Conservation (phyloP, 192 early-diverging fungal genomes). For the Diversispora eburnea region DNA sequence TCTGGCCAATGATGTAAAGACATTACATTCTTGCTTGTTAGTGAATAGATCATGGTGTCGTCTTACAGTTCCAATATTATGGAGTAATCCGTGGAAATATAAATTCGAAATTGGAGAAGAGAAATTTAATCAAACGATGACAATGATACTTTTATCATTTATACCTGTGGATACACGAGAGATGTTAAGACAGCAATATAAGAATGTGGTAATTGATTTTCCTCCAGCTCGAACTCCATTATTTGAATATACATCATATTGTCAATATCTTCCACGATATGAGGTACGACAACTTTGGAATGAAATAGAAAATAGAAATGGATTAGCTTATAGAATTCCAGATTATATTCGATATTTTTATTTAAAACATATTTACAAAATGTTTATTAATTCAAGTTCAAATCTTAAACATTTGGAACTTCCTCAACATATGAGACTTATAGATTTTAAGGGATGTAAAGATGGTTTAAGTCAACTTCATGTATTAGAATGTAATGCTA, state of each 20-base stretch:
- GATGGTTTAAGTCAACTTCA: not conserved
- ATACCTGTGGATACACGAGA: not conserved
- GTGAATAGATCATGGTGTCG: constrained; percentile 9
- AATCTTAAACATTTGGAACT: not conserved
- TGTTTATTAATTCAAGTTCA: not conserved
- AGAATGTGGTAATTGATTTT: not conserved
- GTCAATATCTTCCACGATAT: not conserved
- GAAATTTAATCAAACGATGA: not conserved
- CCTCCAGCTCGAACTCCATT: not conserved
- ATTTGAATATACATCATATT: constrained; percentile 4
- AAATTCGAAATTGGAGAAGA: not conserved
- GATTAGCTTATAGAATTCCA: not conserved
- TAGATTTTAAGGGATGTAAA: not conserved
- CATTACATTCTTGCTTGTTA: not conserved
- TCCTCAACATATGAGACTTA: not conserved
- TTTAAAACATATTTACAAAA: not conserved
- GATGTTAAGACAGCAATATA: not conserved
- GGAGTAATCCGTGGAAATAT: constrained; percentile 1
- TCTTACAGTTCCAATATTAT: not conserved
- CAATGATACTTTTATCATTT: not conserved
- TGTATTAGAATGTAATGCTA: not conserved
- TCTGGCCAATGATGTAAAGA: not conserved
- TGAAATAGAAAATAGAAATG: constrained; percentile 4
- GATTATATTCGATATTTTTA: constrained; percentile 1
- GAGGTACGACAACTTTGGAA: not conserved